phyloP scores from a whole-genome alignment of 352 stramenopile genomes.

The Globisporangium paddicum region DNA sequence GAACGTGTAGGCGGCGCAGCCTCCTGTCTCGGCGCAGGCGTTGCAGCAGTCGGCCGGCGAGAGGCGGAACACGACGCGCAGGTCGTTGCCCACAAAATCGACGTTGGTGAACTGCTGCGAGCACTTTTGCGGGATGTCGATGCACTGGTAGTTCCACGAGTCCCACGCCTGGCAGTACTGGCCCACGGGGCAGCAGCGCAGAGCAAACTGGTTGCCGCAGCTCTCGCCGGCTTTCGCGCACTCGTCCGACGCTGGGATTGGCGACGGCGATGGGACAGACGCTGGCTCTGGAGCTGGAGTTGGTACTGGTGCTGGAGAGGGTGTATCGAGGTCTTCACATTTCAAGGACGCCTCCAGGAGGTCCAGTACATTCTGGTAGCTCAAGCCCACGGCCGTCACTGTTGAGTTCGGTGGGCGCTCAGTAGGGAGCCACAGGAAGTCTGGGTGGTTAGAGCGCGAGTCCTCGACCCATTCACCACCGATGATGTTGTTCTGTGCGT shows the following conservation, averaged over 20 bases:
- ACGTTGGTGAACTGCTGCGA: constrained; percentile 27
- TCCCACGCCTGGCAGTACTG: constrained; percentile 50
- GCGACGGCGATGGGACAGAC: background rate
- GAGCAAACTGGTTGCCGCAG: constrained; percentile 11
- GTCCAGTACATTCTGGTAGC: constrained; percentile 35
- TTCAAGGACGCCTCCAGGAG: constrained; percentile 16
- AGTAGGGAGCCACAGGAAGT: constrained; percentile 4
- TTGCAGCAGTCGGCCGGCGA: constrained; percentile 22
- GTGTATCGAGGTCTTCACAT: background rate
- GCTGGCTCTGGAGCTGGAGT: constrained; percentile 7
- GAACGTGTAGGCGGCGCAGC: constrained; percentile 33
- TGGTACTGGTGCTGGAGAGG: background rate
- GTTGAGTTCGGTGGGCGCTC: constrained; percentile 19
- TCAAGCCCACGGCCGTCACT: constrained; percentile 27
- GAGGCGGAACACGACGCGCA: constrained; percentile 20
- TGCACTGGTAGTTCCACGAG: constrained; percentile 37
- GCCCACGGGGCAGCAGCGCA: constrained; percentile 26
- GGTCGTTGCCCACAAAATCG: constrained; percentile 38
- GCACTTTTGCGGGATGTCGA: constrained; percentile 27
- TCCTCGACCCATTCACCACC: constrained; percentile 57
- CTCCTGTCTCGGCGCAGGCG: constrained; percentile 17
- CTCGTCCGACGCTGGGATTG: background rate
- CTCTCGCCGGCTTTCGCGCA: constrained; percentile 6
- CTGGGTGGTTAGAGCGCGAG: constrained; percentile 18
- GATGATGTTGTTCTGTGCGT: constrained; percentile 48